Evolutionary conservation across 768 basidiomycete genomes (phyloP).

Genomic region (Suillus cothurnatus): DNA sequence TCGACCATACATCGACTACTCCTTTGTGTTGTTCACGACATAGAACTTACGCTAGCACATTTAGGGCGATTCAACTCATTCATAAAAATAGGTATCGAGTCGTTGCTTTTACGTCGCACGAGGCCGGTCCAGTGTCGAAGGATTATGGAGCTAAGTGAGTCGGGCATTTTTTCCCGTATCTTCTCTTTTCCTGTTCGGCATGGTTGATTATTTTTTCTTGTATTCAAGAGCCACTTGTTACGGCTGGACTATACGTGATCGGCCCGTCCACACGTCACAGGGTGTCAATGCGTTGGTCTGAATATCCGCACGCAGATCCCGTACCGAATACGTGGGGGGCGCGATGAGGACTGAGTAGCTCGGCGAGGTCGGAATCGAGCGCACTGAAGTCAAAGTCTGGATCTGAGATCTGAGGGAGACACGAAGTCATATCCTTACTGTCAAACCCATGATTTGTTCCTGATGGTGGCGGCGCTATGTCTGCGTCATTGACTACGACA

Average conservation of each 20-base stretch:
- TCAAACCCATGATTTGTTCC: conserved; percentile 1
- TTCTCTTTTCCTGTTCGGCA: not conserved
- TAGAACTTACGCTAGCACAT: not conserved
- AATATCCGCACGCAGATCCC: no score
- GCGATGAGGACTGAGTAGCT: conserved; percentile 59
- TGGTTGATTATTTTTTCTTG: not conserved
- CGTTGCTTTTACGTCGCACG: not conserved
- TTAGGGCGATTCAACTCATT: not conserved
- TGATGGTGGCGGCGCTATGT: conserved; percentile 13
- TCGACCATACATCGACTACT: not conserved
- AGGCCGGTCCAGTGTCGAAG: not conserved
- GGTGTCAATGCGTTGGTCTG: not conserved
- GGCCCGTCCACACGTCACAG: not conserved
- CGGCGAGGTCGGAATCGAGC: conserved; percentile 67
- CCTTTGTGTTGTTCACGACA: not conserved
- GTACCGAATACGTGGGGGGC: conserved; percentile 6
- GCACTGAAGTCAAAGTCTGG: conserved; percentile 55
- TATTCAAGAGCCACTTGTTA: not conserved
- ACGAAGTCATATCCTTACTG: not conserved
- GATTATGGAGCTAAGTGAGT: not conserved
- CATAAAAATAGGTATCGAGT: not conserved
- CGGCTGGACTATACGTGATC: not conserved
- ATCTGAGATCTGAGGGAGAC: conserved; percentile 13
- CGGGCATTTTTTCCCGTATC: not conserved
- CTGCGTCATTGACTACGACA: conserved; percentile 48